Evolutionary conservation across 2,329 filamentous ascomycete species (phyloP).

Genomic region (Aspergillus eucalypticola): DNA sequence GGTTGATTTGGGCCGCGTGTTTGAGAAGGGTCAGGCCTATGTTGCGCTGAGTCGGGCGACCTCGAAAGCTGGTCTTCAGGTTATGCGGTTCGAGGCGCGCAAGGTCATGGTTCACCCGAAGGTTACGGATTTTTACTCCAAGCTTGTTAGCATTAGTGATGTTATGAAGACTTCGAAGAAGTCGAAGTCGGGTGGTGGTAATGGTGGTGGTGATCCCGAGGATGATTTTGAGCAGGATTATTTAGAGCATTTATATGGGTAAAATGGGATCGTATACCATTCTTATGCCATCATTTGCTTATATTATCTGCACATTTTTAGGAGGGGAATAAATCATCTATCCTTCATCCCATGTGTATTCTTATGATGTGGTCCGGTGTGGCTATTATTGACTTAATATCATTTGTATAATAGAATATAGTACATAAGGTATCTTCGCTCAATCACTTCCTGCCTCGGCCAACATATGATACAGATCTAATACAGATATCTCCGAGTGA

Average conservation of each 20-base stretch:
- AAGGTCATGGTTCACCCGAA: conserved; percentile 94
- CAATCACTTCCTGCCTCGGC: too few species aligned
- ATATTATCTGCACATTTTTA: too few species aligned
- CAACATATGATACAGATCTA: too few species aligned
- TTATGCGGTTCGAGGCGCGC: conserved; percentile 79
- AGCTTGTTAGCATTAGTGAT: conserved; percentile 72
- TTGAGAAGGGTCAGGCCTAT: conserved; percentile 97
- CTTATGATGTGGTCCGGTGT: too few species aligned
- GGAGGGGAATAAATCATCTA: too few species aligned
- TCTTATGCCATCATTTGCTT: too few species aligned
- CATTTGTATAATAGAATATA: too few species aligned
- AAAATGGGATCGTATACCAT: background rate
- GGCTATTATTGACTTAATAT: too few species aligned
- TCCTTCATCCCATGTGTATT: too few species aligned
- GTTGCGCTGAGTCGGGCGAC: conserved; percentile 93
- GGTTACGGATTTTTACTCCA: conserved; percentile 82
- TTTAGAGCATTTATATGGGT: conserved; percentile 18
- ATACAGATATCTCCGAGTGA: too few species aligned
- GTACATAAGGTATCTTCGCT: too few species aligned
- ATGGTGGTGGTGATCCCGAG: conserved; percentile 11
- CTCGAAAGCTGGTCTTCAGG: conserved; percentile 80
- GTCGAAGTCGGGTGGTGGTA: conserved; percentile 1
- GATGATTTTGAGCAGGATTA: conserved; percentile 53
- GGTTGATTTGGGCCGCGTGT: conserved; percentile 86
- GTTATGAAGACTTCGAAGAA: conserved; percentile 33